Base-by-base conservation (phyloP, 108 stramenopile genomes). In the Skeletonema menzelii region DNA sequence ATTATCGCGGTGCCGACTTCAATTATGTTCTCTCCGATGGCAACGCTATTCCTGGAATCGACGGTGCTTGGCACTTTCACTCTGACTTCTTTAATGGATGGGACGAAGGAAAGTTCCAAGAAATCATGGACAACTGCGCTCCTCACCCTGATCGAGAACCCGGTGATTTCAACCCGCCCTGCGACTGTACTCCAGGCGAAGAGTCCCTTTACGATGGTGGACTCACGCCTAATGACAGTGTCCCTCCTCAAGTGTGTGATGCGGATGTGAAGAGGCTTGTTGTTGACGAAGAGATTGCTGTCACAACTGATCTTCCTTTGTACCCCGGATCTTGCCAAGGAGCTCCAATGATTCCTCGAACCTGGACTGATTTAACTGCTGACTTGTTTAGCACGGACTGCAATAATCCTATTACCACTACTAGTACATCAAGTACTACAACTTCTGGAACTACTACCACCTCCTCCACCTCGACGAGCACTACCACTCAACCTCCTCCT, bases 11-110 rank as follows among this genome's bases (percentile, higher is more conserved):
- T 31, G 59, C 13, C 19, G 49, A 27, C 12, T 56, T 38, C 27
- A 26, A 42, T 3, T 65, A 56, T 46, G 30, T 40, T 10, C 63
- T 77, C 34, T 35, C 64, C 6, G 56, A 72, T 59, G 76, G 49
- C 2, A 65, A 44, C n/a, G 5, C 19, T 7, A 28, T 53, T 19
- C 61, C 61, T 15, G 61, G 61, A 5, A 4, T 4, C 4, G 3
- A n/a, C 4, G 30, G 61, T 30, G 27, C 61, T 17, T 62, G 20
- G 31, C 11, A 66, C 13, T 66, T 56, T 13, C 65, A 66, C 55
- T 15, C 55, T 57, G 40, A 49, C 55, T 63, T 75, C 57, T 73
- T 59, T 59, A 79, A 69, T 38, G 73, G 73, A n/a, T 79, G 73
- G 73, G 24, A 62, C 4, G 67, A 61, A 13, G 78, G 73, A 19